Evolutionary conservation across 805 yeast species (phyloP), one percentile per base, ranked within the genome.

Genomic region (Myxozyma sirexii): DNA sequence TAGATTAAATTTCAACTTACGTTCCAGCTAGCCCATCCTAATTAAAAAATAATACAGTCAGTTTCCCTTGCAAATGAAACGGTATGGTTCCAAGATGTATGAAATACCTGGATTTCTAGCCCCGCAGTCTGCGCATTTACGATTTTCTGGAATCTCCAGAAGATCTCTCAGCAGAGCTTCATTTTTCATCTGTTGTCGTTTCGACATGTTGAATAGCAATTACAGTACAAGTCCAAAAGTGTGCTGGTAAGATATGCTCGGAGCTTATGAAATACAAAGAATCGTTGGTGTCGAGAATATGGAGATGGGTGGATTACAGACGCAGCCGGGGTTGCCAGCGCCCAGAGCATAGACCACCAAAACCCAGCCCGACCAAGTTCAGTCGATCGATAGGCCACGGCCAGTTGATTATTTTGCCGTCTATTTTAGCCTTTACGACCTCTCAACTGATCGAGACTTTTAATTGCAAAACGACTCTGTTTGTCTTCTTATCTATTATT

Each of bases 101-200:
- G 24, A 4, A 50, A 5, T 53, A 57, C 87, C 88, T 7, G 96
- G 94, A 71, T 80, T 85, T 3, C 81, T 70, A 4, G 83, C 75
- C 1, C 82, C 82, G 74, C 96, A 89, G 70, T 89, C 96, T 38
- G 91, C 96, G 72, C 96, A 89, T 70, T 79, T 82, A 72, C 87
- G 88, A 70, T 88, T 89, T 17, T 74, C 83, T 12, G 82, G 76
- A 44, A 76, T 70, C 69, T 86, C 87, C 65, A 88, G 78, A 59
- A 88, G 72, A 39, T 82, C 84, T 54, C 84, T 80, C 66, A 89
- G 76, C 66, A 80, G 82, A 47, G 75, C 75, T 68, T 83, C 86
- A 10, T 74, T 64, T 21, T 78, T 72, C 60, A 78, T 75, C 62
- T 80, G 82, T 46, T 73, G 73, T 51, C 76, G 76, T 57, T 75